Base-by-base conservation (phyloP, 192 early-diverging fungal genomes). In the Ambispora gerdemannii region DNA sequence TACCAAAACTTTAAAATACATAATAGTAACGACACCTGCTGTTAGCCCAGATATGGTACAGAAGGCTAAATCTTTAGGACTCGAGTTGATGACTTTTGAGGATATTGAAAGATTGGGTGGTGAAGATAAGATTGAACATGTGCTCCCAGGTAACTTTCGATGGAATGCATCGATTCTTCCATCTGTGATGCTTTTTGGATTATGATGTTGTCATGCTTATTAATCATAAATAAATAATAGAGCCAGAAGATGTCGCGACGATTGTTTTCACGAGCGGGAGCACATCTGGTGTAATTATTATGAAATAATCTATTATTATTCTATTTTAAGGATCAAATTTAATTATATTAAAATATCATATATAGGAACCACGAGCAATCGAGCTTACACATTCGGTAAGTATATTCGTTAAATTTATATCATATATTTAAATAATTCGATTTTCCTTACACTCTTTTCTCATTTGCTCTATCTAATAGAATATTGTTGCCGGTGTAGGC, bases 231-330 rank as follows among this genome's bases (percentile, higher is more conserved):
- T 30, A 1, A 28, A 30, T 58, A 28, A 19, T 32, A 70, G 68
- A 79, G 51, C 65, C 89, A 3, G 82, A 85, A n/a, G 91, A 93
- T 78, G 65, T 91, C 36, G 82, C 85, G n/a, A 85, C 82, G 35
- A 79, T 90, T 65, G 89, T 88, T 80, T 95, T 89, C 75, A 90
- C 92, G 15, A 90, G 88, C 62, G 92, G 92, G 1, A 93, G 91
- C 6, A 95, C 92, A 10, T 58, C 36, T 0, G 52, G 52, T 6
- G 67, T 69, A 55, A n/a, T n/a, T n/a, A n/a, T n/a, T n/a, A n/a
- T 47, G 55, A 50, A 33, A 13, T 2, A 28, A 47, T 47, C 15
- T 50, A 33, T 34, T n/a, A 34, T 33, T 34, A 35, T 36, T 22
- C 34, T 15, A 27, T 22, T 10, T n/a, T n/a, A n/a, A n/a, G n/a